These are phyloP conservation scores for Hyphodiscus sp. DNA, from an alignment of 2,329 filamentous ascomycete species.

Conservation along the genomic window DNA sequence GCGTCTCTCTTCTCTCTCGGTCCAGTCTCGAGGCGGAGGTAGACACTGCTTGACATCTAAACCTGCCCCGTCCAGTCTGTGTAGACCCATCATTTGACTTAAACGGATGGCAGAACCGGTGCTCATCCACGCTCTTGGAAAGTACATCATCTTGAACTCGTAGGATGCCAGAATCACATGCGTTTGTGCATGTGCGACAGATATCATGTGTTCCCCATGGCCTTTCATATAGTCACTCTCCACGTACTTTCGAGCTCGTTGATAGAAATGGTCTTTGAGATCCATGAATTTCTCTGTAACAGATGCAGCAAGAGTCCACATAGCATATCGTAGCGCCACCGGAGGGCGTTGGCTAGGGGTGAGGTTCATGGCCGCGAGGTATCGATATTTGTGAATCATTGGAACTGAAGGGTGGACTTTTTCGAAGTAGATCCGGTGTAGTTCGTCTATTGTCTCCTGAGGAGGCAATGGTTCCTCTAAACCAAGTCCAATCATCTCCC, in stretches of 20 bases:
- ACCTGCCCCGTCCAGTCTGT: constrained; percentile 74
- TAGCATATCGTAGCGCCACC: constrained; percentile 82
- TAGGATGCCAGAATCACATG: constrained; percentile 76
- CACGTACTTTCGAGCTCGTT: constrained; percentile 80
- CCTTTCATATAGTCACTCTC: constrained; percentile 88
- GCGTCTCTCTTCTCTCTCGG: constrained; percentile 82
- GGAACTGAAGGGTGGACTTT: constrained; percentile 82
- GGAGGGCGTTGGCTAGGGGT: constrained; percentile 81
- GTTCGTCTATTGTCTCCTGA: constrained; percentile 69
- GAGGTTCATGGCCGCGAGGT: constrained; percentile 81
- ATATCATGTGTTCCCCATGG: constrained; percentile 83
- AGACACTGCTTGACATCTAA: constrained; percentile 91
- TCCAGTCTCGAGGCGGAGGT: constrained; percentile 84
- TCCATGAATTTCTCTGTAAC: constrained; percentile 74
- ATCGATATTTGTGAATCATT: constrained; percentile 84
- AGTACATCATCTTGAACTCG: constrained; percentile 98
- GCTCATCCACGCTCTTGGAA: constrained; percentile 91
- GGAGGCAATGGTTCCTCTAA: constrained; percentile 62
- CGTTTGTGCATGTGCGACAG: constrained; percentile 77
- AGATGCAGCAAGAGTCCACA: constrained; percentile 91
- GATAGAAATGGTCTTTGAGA: constrained; percentile 84
- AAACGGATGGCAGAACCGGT: constrained; percentile 76
- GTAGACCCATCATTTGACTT: constrained; percentile 85
- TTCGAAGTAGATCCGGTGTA: constrained; percentile 86
- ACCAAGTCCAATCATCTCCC: constrained; percentile 73